Base-by-base conservation (phyloP, 768 basidiomycete genomes). In the Phanerochaete sordida region DNA sequence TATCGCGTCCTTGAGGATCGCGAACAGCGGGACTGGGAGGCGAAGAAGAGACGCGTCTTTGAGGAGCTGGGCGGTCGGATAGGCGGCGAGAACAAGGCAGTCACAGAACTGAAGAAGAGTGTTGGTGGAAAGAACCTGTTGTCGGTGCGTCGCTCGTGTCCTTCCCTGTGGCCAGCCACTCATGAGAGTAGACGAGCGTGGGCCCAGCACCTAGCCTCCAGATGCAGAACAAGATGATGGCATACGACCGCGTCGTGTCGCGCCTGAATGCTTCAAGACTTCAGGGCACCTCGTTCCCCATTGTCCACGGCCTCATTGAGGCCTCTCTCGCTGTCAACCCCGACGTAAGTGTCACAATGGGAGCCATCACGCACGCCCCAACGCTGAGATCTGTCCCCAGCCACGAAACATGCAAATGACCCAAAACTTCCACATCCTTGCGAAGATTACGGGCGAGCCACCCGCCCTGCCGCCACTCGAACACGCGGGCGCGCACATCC, bases 161-260 rank as follows among this genome's bases (percentile, higher is more conserved):
- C 43, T 37, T n/a, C 16, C 44, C 52, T 60, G 37, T 33, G 28
- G 31, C 21, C 46, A 33, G 30, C 56, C 23, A 51, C 44, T 53
- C 58, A 49, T 60, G 44, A 12, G 53, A 59, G 19, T 51, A 81
- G 76, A 70, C 79, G 46, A 76, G 76, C 57, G 73, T 77, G 1
- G 76, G 80, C 0, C 85, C 88, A 0, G 84, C 80, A 60, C 74
- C 87, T 23, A 84, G 81, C 15, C 72, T 91, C 43, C 90, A 92
- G 69, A 90, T 90, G 88, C 94, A 95, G 72, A 86, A 82, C 73
- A 92, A 91, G 74, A 95, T 98, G 95, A 93, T 98, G 90, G 87
- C 86, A 13, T 99, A 98, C 71, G 91, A 95, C 76, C 84, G 85
- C 50, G 87, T 91, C 31, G 77, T 98, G 45, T 77, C 82, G 7